These are phyloP conservation scores for Fusarium solani-melongenae DNA, from an alignment of 2,329 filamentous ascomycete species.

Conservation along the genomic window DNA sequence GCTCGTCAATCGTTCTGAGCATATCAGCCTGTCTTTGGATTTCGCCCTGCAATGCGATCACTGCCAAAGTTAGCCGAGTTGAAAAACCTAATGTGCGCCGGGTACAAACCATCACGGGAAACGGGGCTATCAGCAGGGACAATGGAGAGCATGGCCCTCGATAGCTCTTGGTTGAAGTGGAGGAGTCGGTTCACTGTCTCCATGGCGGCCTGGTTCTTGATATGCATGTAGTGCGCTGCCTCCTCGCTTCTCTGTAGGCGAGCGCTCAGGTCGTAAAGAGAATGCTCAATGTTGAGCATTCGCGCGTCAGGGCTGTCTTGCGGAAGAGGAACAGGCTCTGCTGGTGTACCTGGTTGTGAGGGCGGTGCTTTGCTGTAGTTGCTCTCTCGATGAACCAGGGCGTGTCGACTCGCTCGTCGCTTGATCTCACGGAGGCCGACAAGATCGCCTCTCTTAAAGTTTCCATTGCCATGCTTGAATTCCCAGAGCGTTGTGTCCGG, in stretches of 20 bases:
- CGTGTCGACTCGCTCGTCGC: constrained; percentile 90
- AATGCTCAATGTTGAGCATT: constrained; percentile 81
- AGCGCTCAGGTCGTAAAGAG: constrained; percentile 80
- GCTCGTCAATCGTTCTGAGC: constrained; percentile 68
- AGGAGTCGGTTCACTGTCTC: constrained; percentile 79
- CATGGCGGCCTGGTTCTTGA: constrained; percentile 83
- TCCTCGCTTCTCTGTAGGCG: constrained; percentile 88
- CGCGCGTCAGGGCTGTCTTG: constrained; percentile 82
- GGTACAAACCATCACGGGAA: constrained; percentile 81
- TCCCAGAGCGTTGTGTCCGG: constrained; percentile 97
- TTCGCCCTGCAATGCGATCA: constrained; percentile 67
- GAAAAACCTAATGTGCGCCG: background rate
- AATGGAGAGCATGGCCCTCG: constrained; percentile 77
- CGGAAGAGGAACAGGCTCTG: constrained; percentile 77
- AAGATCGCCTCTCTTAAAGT: constrained; percentile 94
- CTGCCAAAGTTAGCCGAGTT: constrained; percentile 49
- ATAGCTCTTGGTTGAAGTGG: constrained; percentile 87
- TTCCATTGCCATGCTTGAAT: constrained; percentile 97
- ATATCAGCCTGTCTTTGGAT: constrained; percentile 71
- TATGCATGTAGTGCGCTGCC: constrained; percentile 79
- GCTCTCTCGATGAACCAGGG: constrained; percentile 93
- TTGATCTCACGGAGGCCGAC: constrained; percentile 95
- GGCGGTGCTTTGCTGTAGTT: constrained; percentile 78
- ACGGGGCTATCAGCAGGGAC: constrained; percentile 81
- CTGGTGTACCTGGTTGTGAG: constrained; percentile 86